These are phyloP conservation scores for Rhodocollybia butyracea DNA, from an alignment of 768 basidiomycete species.

Conservation along the genomic window DNA sequence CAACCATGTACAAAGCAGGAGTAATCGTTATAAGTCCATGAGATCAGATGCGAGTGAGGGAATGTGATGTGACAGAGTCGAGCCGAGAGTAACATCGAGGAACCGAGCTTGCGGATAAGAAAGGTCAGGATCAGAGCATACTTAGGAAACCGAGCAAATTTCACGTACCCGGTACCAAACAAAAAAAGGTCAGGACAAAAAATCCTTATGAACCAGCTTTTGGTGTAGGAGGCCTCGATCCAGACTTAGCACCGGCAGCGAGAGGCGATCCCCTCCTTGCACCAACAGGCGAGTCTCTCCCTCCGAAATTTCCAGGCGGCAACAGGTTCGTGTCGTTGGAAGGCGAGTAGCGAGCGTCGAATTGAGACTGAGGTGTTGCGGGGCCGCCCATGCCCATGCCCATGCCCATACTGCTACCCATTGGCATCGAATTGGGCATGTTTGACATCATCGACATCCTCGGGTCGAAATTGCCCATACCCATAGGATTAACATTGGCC, in stretches of 20 bases:
- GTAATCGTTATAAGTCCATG: too few relatives aligned
- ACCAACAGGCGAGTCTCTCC: conserved; percentile 54
- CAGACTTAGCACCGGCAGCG: conserved; percentile 31
- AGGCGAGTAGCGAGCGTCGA: conserved; percentile 55
- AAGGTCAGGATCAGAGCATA: too few relatives aligned
- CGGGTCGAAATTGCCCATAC: conserved; percentile 66
- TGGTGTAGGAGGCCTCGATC: conserved; percentile 35
- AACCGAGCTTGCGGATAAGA: too few relatives aligned
- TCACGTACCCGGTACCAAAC: too few relatives aligned
- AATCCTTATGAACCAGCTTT: conserved; percentile 21
- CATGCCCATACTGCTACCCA: neutral
- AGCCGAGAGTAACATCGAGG: too few relatives aligned
- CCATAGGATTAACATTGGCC: conserved; percentile 57
- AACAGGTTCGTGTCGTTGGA: conserved; percentile 31
- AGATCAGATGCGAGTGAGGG: too few relatives aligned
- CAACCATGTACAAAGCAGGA: too few relatives aligned
- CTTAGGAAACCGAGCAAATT: too few relatives aligned
- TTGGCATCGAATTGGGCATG: conserved; percentile 35
- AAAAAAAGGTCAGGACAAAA: too few relatives aligned
- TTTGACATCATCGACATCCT: conserved; percentile 84
- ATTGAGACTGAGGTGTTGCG: conserved; percentile 60
- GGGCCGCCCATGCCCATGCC: conserved; percentile 54
- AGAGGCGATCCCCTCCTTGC: conserved; percentile 53
- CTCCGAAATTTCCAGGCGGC: conserved; percentile 33
- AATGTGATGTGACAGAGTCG: too few relatives aligned